Evolutionary conservation across 2,329 filamentous ascomycete genomes (phyloP).

Genomic region (Pseudogymnoascus sp.): DNA sequence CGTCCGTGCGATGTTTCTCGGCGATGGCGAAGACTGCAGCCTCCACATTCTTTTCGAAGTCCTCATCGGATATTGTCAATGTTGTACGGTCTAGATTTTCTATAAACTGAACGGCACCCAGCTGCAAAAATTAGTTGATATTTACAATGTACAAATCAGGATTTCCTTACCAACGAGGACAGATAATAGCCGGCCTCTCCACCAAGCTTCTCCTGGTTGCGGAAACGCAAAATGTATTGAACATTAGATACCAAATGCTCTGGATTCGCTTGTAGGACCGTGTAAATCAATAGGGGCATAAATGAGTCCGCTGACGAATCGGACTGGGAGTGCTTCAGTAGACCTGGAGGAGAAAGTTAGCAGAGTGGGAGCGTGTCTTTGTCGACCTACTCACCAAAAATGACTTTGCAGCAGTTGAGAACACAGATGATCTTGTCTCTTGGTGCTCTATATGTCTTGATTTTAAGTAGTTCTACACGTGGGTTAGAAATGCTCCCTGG

Average conservation of each 20-base stretch:
- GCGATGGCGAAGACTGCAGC: slow-evolving; percentile 92
- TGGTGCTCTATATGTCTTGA: slow-evolving; percentile 93
- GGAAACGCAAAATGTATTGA: slow-evolving; percentile 93
- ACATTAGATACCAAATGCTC: slow-evolving; percentile 96
- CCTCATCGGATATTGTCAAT: slow-evolving; percentile 86
- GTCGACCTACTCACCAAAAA: slow-evolving; percentile 64
- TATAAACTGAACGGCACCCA: slow-evolving; percentile 94
- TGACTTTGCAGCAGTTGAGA: slow-evolving; percentile 97
- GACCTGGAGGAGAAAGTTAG: slow-evolving; percentile 44
- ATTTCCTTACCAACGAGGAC: slow-evolving; percentile 67
- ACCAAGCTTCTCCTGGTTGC: slow-evolving; percentile 93
- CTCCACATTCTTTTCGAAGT: slow-evolving; percentile 96
- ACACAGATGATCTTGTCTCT: slow-evolving; percentile 98
- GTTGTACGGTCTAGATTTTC: slow-evolving; percentile 93
- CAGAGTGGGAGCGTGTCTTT: neutral
- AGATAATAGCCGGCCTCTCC: slow-evolving; percentile 99
- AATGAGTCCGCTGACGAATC: slow-evolving; percentile 97
- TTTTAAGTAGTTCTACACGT: slow-evolving; percentile 77
- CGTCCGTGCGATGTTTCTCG: slow-evolving; percentile 67
- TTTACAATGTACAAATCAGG: neutral
- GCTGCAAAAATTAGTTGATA: slow-evolving; percentile 39
- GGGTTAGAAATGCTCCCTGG: slow-evolving; percentile 22
- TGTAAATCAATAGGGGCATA: slow-evolving; percentile 89
- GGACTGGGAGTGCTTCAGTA: slow-evolving; percentile 83
- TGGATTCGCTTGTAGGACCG: slow-evolving; percentile 88